Base-by-base conservation (phyloP, 1,139 yeast species). In the Suhomyces guaymorum region DNA sequence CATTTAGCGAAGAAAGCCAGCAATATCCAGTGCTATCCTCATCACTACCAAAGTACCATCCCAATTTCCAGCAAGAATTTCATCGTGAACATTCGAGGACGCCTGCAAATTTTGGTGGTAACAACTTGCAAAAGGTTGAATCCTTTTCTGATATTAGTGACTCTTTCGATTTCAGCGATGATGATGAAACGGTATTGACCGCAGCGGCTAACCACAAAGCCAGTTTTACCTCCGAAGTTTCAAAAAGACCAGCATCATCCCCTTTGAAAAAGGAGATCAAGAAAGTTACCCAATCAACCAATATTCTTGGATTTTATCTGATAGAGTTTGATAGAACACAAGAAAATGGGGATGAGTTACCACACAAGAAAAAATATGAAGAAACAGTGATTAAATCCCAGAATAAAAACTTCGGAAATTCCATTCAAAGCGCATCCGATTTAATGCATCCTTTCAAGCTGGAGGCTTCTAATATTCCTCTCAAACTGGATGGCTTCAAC, bases 101-200 rank as follows among this genome's bases (percentile, higher is more conserved):
- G n/a, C n/a, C n/a, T n/a, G n/a, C n/a, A n/a, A n/a, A n/a, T n/a
- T n/a, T n/a, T n/a, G n/a, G n/a, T n/a, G n/a, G n/a, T n/a, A n/a
- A n/a, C n/a, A 8, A 17, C 8, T 8, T 17, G 19, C 19, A 5
- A 17, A 17, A 17, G 8, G n/a, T 15, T 9, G 15, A 11, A 3
- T 16, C 26, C 6, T 21, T 21, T 9, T 26, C 35, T 10, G 35
- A 32, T 8, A 17, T 14, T 5, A 26, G 29, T n/a, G 42, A 43
- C 16, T 35, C 43, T 15, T 31, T 31, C 23, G 39, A 32, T 15
- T 43, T 43, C 23, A 43, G 45, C 18, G 47, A 43, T 23, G 47
- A 43, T 19, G 47, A 43, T 21, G 38, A 35, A 2, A 27, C 24
- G 9, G 24, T 43, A 2, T 32, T 43, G 22, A 15, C 21, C 21